Evolutionary conservation across 2,329 filamentous ascomycete species (phyloP).

Genomic region (Meredithiella fracta): DNA sequence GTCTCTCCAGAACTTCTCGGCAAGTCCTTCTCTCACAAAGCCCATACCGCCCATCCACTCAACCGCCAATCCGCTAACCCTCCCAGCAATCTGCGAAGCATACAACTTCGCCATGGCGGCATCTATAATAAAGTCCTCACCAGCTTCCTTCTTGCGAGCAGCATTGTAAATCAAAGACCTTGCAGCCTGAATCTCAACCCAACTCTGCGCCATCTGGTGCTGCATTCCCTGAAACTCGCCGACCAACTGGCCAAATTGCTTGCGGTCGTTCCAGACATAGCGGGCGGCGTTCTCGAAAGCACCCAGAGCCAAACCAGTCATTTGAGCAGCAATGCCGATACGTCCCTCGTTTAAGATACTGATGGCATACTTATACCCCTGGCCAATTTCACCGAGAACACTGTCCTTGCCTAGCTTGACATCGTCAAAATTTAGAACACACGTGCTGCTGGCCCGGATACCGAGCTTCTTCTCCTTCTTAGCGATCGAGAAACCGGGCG

Average conservation of each 20-base stretch:
- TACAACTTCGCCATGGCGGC: slow-evolving; percentile 98
- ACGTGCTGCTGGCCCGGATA: slow-evolving; percentile 89
- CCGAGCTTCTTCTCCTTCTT: slow-evolving; percentile 99
- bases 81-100: slow-evolving; percentile 79
- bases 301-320: slow-evolving; percentile 90
- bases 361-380: slow-evolving; percentile 98
- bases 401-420: slow-evolving; percentile 79
- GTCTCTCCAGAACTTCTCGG: slow-evolving; percentile 95
- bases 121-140: slow-evolving; percentile 85
- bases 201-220: slow-evolving; percentile 92
- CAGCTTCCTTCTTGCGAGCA: slow-evolving; percentile 92
- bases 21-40: slow-evolving; percentile 87
- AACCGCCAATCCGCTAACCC: slow-evolving; percentile 69
- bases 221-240: slow-evolving; percentile 99
- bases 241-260: slow-evolving; percentile 85
- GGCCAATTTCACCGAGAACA: slow-evolving; percentile 70
- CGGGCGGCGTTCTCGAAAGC: slow-evolving; percentile 87
- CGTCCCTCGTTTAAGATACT: slow-evolving; percentile 85
- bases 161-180: slow-evolving; percentile 91
- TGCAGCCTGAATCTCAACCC: slow-evolving; percentile 82
- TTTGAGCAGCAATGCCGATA: slow-evolving; percentile 95
- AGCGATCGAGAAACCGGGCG: slow-evolving; percentile 78
- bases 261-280: slow-evolving; percentile 97
- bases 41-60: slow-evolving; percentile 99
- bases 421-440: slow-evolving; percentile 94